Base-by-base conservation (phyloP, 2,329 filamentous ascomycete species). In the Sporothrix pseudoabietina region DNA sequence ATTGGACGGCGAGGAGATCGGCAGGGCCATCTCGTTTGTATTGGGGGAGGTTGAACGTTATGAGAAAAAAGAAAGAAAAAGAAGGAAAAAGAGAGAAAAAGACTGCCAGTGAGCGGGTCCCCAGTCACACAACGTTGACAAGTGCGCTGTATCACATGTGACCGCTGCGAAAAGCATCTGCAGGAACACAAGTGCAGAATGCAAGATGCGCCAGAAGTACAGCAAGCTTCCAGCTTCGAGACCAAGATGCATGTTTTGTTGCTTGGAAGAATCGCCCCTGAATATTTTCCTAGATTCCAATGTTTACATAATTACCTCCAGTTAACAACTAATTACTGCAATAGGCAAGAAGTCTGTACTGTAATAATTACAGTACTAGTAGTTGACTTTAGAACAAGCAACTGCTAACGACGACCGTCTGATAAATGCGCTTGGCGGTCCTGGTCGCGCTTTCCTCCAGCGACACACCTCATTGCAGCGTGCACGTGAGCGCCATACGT, bases 401-500 rank as follows among this genome's bases (percentile, higher is more conserved):
- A 69, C 66, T 54, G 66, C 61, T 65, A 65, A 65, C 35, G 61
- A n/a, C 44, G 26, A 39, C 22, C 44, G 44, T 26, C 44, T 39
- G 65, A 47, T 30, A 54, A 54, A 22, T 35, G 52, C 47, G 16
- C 63, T 69, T 69, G 66, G 66, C 66, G 47, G n/a, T 32, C 41
- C 2, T 26, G 41, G 26, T 52, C 65, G 41, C 47, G 22, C 44
- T 52, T 35, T 52, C 44, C 41, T 12, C 8, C 3, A n/a, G 16
- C 22, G 5, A 30, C 3, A 16, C 5, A 44, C 22, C 26, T 9
- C 52, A 22, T 14, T 19, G 16, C 14, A 35, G 44, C 41, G 65
- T 35, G 66, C 66, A 69, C 66, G 66, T 69, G 66, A 69, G 66
- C 32, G 47, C 66, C 47, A 41, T 69, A 54, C 66, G 66, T 69